Conservation (phyloP, 495 filamentous ascomycete genomes). For the Talaromyces stipitatus region DNA sequence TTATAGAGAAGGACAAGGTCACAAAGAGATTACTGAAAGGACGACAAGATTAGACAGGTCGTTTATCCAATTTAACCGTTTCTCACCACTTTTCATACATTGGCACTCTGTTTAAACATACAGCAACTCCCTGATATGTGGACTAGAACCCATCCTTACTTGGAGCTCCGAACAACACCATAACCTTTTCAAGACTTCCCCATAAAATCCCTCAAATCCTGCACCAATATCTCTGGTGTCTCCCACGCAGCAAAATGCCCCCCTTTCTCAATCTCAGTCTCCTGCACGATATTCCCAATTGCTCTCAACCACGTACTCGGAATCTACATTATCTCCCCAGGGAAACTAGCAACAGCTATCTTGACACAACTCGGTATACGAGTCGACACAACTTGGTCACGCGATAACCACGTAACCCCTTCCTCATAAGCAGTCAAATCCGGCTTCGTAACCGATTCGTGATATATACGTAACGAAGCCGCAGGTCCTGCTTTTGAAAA, state of each 20-base stretch:
- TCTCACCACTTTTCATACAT: background rate
- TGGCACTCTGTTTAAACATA: slow-evolving; percentile 53
- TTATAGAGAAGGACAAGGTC: slow-evolving; percentile 99
- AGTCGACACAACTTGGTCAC: slow-evolving; percentile 5
- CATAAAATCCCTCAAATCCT: slow-evolving; percentile 35
- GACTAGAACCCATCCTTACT: slow-evolving; percentile 26
- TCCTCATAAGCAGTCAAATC: slow-evolving; percentile 5
- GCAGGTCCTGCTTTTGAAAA: slow-evolving; percentile 44
- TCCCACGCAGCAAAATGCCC: slow-evolving; percentile 50
- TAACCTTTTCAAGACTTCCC: slow-evolving; percentile 34
- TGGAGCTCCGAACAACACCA: slow-evolving; percentile 24
- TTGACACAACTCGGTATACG: slow-evolving; percentile 21
- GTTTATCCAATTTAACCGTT: slow-evolving; percentile 3
- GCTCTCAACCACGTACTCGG: slow-evolving; percentile 32
- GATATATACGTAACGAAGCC: slow-evolving; percentile 43
- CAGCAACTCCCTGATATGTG: background rate
- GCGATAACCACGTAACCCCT: slow-evolving; percentile 7
- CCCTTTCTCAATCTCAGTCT: slow-evolving; percentile 32
- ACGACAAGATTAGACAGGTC: slow-evolving; percentile 51
- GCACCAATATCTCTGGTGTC: slow-evolving; percentile 32
- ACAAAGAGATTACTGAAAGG: slow-evolving; percentile 97
- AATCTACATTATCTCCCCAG: slow-evolving; percentile 32
- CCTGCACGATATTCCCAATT: slow-evolving; percentile 33
- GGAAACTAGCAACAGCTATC: slow-evolving; percentile 36
- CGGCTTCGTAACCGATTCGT: slow-evolving; percentile 25